Percentiles rank a stretch among this genome's conserved stretches.
phyloP scores from a whole-genome alignment of 1,284 basidiomycete genomes.

The Apiotrichum montevideense region DNA sequence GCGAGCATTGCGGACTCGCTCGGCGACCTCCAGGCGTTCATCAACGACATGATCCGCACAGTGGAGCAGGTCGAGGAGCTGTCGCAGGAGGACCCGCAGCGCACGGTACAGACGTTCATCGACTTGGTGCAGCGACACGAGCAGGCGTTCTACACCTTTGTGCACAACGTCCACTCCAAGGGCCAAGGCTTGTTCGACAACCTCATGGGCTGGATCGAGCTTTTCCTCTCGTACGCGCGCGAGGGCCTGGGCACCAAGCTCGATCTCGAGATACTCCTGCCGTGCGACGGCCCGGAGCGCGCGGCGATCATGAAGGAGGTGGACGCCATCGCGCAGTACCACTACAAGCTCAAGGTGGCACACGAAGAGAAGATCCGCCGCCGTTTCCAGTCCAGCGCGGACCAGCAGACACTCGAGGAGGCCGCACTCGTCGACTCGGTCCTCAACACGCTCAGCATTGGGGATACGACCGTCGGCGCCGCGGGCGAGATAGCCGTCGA shows the following conservation, averaged over 20 bases:
- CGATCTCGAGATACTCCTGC: conserved; percentile 79
- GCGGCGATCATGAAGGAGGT: conserved; percentile 72
- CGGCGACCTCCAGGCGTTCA: conserved; percentile 84
- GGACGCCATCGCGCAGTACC: conserved; percentile 78
- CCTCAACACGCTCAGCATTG: conserved; percentile 69
- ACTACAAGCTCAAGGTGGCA: conserved; percentile 83
- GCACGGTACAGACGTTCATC: conserved; percentile 89
- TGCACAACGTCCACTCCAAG: conserved; percentile 97
- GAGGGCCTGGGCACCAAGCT: conserved; percentile 66
- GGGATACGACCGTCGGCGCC: conserved; percentile 68
- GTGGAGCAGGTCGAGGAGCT: conserved; percentile 86
- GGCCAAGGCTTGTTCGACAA: conserved; percentile 89
- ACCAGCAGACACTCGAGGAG: conserved; percentile 66
- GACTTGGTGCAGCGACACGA: conserved; percentile 91
- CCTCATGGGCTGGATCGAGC: conserved; percentile 95
- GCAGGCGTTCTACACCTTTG: conserved; percentile 91
- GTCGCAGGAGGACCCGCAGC: conserved; percentile 72
- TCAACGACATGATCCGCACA: conserved; percentile 91
- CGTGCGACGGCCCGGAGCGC: conserved; percentile 68
- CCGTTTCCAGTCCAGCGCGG: conserved; percentile 57
- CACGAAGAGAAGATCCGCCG: conserved; percentile 81
- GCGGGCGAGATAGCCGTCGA: conserved; percentile 72
- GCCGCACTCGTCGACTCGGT: conserved; percentile 71
- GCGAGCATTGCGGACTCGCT: conserved; percentile 95
- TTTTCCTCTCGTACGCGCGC: conserved; percentile 86